Evolutionary conservation across 2,329 filamentous ascomycete genomes (phyloP), one percentile per base, ranked within the genome.

Genomic region (Ascosphaera apis): DNA sequence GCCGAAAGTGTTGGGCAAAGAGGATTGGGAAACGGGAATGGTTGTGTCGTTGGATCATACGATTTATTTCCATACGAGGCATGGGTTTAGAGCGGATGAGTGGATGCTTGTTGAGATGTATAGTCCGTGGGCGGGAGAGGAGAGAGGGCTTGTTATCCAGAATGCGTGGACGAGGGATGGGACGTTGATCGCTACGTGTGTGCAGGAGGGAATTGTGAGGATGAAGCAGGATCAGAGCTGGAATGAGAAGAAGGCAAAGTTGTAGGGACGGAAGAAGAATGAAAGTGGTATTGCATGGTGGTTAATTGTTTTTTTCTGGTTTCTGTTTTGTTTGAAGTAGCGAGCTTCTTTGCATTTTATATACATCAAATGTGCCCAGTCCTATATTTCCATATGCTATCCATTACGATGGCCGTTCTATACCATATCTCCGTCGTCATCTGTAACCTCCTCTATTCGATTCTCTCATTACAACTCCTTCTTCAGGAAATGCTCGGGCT

Each of bases 401-500:
- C n/a, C n/a, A n/a, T n/a, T n/a, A n/a, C n/a, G n/a, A n/a, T n/a
- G n/a, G n/a, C n/a, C n/a, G n/a, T n/a, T n/a, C n/a, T n/a, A n/a
- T n/a, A n/a, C n/a, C n/a, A n/a, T n/a, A n/a, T n/a, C n/a, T n/a
- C n/a, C n/a, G n/a, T n/a, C n/a, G n/a, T n/a, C n/a, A n/a, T n/a
- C n/a, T n/a, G n/a, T n/a, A n/a, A n/a, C n/a, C n/a, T n/a, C n/a
- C n/a, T n/a, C n/a, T n/a, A n/a, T n/a, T n/a, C n/a, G n/a, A n/a
- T n/a, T n/a, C n/a, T n/a, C n/a, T n/a, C 13, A 17, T 40, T 50
- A 72, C 33, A 74, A 48, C 45, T 74, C 69, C 56, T 75, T 75
- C 53, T 75, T 75, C 51, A 70, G 53, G 42, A 67, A 73, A 52
- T 76, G 84, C 61, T 93, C 84, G 0, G 86, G 86, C 54, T 88